These are phyloP conservation scores for Boletus sensibilis DNA, from an alignment of 768 basidiomycete genomes.

Conservation along the genomic window DNA sequence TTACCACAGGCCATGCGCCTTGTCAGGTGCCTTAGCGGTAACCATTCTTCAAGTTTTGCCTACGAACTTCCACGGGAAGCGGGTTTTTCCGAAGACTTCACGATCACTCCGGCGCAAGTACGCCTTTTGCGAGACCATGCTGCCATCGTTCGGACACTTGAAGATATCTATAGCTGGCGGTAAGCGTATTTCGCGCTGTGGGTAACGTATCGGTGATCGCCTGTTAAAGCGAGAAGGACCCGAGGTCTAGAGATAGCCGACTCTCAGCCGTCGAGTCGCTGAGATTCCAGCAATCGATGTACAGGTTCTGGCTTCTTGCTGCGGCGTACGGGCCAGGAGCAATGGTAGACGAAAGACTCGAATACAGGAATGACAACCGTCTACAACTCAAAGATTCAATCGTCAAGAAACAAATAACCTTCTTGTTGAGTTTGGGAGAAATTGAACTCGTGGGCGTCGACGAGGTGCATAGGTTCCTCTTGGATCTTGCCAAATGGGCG, in stretches of 20 bases:
- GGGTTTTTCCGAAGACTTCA: not conserved
- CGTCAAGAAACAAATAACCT: not conserved
- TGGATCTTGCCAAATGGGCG: constrained; percentile 19
- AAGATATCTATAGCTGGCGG: constrained; percentile 43
- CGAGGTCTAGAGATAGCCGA: constrained; percentile 28
- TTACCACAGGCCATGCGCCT: constrained; percentile 33
- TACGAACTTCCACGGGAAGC: constrained; percentile 12
- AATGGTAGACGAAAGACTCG: not conserved
- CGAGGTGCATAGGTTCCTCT: constrained; percentile 20
- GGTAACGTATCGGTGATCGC: not conserved
- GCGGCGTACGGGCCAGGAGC: constrained; percentile 4
- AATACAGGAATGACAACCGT: not conserved
- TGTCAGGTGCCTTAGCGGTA: constrained; percentile 15
- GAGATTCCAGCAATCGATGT: constrained; percentile 31
- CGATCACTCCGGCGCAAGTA: constrained; percentile 22
- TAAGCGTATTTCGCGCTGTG: constrained; percentile 9
- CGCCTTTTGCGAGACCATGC: constrained; percentile 25
- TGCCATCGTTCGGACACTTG: constrained; percentile 28
- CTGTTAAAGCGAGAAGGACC: constrained; percentile 37
- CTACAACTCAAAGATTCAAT: constrained; percentile 9
- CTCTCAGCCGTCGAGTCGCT: constrained; percentile 34
- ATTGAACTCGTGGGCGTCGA: constrained; percentile 22
- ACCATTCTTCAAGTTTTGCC: not conserved
- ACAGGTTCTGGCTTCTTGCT: constrained; percentile 29
- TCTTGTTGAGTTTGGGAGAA: constrained; percentile 11